Conservation (phyloP, 495 filamentous ascomycete species). For the Halenospora varia region DNA sequence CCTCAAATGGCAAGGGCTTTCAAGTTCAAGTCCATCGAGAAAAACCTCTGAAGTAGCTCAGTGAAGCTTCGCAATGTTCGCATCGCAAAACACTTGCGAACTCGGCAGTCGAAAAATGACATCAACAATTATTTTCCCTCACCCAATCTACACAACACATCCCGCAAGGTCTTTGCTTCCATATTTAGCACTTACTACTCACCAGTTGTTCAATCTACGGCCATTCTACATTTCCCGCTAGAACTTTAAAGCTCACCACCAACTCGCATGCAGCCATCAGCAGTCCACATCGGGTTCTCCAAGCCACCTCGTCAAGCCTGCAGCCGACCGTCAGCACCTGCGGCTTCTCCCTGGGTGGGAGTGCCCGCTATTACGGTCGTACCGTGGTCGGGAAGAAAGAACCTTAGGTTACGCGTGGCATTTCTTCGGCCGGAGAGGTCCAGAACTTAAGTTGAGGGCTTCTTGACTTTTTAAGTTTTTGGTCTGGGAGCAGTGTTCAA, state of each 20-base stretch:
- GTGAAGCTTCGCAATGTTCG: too few species aligned
- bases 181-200: background rate
- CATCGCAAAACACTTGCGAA: too few species aligned
- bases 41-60: too few species aligned
- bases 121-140: background rate
- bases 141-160: too few species aligned
- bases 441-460: background rate
- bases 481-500: background rate
- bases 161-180: background rate
- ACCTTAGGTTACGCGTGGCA: background rate
- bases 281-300: background rate
- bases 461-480: background rate
- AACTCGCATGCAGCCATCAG: background rate
- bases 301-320: background rate
- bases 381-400: too few species aligned
- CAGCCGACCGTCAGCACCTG: background rate
- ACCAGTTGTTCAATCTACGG: too few species aligned
- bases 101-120: too few species aligned
- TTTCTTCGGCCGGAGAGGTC: background rate
- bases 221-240: background rate
- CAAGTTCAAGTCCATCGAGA: too few species aligned
- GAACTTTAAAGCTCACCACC: background rate
- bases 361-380: background rate
- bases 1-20: too few species aligned
- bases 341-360: too few species aligned